Evolutionary conservation across 2,329 filamentous ascomycete species (phyloP), one percentile per base, ranked within the genome.

Genomic region (Teratosphaeria viscida): DNA sequence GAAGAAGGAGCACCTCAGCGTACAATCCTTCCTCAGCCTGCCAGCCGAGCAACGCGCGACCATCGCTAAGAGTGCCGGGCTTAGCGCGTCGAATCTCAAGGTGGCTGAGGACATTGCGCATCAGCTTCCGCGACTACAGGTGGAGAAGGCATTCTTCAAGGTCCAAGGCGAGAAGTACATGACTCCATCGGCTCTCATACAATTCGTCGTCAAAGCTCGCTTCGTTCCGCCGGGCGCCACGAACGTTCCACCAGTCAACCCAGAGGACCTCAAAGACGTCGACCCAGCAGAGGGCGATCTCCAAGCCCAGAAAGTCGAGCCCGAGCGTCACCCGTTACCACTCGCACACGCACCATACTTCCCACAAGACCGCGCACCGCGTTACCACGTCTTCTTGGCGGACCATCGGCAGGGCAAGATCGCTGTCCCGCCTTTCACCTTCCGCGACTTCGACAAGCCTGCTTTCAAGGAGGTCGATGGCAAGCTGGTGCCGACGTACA

Each of bases 131-230:
- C 83, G 85, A 64, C 81, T 99, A 59, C 83, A 88, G 60, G 85
- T 99, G 11, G 90, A 90, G 70, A 95, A 91, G 77, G 90, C 91
- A 7, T 99, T 96, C 77, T 99, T 99, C 85, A 99, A 99, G 80
- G 95, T 99, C 54, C 87, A 90, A 57, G 94, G 94, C 71, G 95
- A 99, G 77, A 89, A 88, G 65, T 88, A 87, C 73, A 90, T 99
- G 70, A 95, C 92, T 35, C 92, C 94, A 6, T 90, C 88, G 60
- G 95, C 91, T 59, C 82, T 99, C 43, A 92, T 97, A 26, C 92
- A 92, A 63, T 86, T 99, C 34, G 90, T 99, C 57, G 85, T 99
- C 72, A 99, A 99, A 79, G 91, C 89, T 35, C 90, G 94, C 59
- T 88, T 97, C 71, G 86, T 97, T 55, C 94, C 94, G 5, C 92